Base-by-base conservation (phyloP, 2,329 filamentous ascomycete genomes). In the Talaromyces sp. region DNA sequence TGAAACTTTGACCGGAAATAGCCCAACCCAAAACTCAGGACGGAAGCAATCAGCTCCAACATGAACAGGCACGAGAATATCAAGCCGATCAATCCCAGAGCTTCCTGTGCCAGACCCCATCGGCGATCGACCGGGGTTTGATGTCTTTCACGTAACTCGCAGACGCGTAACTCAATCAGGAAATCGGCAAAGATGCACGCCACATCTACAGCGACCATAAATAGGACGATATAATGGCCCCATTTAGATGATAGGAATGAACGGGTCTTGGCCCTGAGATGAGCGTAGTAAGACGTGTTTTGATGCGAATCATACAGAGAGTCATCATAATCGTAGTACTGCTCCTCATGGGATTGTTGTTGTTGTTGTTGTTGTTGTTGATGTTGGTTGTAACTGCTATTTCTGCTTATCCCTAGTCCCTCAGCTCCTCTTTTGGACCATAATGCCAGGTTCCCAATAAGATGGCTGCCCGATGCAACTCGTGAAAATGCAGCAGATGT, bases 21-120 rank as follows among this genome's bases (percentile, higher is more conserved):
- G 10, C 82, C 85, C 33, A 76, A 70, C 1, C 86, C 85, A 74
- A 86, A 88, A 2, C 83, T 83, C 75, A 84, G 83, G 2, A 88
- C 69, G 31, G 79, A 81, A 2, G 81, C 72, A 9, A 80, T 56
- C 69, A 89, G 70, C 71, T 89, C 87, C 0, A 79, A 64, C 75
- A 89, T 77, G 67, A 89, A 89, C 28, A 88, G 65, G 63, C 78
- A 82, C 57, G 83, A 86, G 66, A 89, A 84, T 2, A 82, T 74
- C 45, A 88, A 70, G 5, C 83, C 81, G 35, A 81, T 71, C 2
- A 78, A 73, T 11, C 78, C 78, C 40, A 89, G 71, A 0, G 68
- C 75, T 9, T 76, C 67, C 22, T 75, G 66, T 2, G 74, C 73
- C 48, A 69, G 65, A 50, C 70, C 65, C 70, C 73, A 75, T 28